phyloP scores from a whole-genome alignment of 495 filamentous ascomycete species.

The Clavariopsis aquatica region DNA sequence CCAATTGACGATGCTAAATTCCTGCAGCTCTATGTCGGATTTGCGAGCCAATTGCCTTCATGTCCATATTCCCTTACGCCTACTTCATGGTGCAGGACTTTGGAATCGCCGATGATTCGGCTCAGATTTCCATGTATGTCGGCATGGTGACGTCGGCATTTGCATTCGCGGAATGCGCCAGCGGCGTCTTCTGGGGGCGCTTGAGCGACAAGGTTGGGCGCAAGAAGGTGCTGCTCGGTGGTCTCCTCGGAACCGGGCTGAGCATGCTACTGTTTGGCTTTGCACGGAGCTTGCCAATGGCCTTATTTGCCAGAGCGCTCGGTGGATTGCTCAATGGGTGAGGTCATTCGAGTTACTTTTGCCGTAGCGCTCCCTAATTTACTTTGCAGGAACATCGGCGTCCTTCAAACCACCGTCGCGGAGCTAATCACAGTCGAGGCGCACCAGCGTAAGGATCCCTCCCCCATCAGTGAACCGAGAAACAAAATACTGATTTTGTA shows the following conservation, averaged over 20 bases:
- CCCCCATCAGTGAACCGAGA: not conserved
- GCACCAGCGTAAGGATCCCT: constrained; percentile 74
- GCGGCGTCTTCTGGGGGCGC: constrained; percentile 87
- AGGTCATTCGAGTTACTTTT: constrained; percentile 36
- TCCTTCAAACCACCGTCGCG: constrained; percentile 90
- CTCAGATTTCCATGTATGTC: constrained; percentile 84
- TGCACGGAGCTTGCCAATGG: constrained; percentile 76
- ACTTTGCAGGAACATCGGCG: constrained; percentile 72
- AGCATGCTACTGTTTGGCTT: constrained; percentile 96
- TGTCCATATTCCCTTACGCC: constrained; percentile 98
- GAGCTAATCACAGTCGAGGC: constrained; percentile 89
- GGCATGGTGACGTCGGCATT: constrained; percentile 97
- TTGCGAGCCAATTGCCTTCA: constrained; percentile 98
- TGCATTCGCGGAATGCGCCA: constrained; percentile 91
- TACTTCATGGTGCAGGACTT: constrained; percentile 98
- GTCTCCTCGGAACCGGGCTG: constrained; percentile 82
- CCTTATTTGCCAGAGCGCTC: constrained; percentile 81
- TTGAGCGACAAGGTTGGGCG: constrained; percentile 90
- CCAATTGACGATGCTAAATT: not conserved
- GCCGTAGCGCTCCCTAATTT: constrained; percentile 32
- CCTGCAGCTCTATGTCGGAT: constrained; percentile 81
- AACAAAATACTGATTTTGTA: constrained; percentile 39
- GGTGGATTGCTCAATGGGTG: constrained; percentile 93
- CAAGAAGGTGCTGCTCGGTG: constrained; percentile 88
- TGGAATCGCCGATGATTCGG: constrained; percentile 73